Evolutionary conservation across 2,329 filamentous ascomycete genomes (phyloP).

Genomic region (Lachnum nothofagi): DNA sequence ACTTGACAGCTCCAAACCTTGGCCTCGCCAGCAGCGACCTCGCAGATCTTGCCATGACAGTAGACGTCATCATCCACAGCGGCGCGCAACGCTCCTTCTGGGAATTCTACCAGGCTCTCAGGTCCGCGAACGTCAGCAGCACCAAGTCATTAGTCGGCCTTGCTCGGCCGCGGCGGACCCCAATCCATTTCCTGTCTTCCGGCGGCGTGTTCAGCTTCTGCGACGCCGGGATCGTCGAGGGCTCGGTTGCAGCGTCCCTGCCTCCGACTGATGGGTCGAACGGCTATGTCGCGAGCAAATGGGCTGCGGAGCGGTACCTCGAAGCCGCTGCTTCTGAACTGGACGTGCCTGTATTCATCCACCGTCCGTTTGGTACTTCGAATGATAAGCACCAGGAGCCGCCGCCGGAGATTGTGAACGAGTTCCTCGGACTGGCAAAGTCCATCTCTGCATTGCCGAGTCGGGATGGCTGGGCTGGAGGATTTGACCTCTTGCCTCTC

Average conservation of each 20-base stretch:
- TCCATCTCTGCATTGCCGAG: background rate
- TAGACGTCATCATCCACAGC: constrained; percentile 48
- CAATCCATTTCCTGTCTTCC: constrained; percentile 37
- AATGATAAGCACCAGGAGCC: background rate
- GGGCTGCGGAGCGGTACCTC: constrained; percentile 33
- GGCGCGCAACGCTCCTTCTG: constrained; percentile 38
- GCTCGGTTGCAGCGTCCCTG: background rate
- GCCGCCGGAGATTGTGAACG: background rate
- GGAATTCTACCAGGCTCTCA: constrained; percentile 35
- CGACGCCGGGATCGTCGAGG: background rate
- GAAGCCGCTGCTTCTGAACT: constrained; percentile 20
- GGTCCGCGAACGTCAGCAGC: constrained; percentile 33
- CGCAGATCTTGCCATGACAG: constrained; percentile 27
- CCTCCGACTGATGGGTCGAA: constrained; percentile 27
- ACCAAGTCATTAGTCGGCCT: constrained; percentile 34
- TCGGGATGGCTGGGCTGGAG: background rate
- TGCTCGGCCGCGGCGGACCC: constrained; percentile 24
- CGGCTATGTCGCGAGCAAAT: constrained; percentile 34
- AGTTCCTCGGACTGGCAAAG: background rate
- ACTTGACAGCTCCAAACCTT: constrained; percentile 33
- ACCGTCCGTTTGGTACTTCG: constrained; percentile 18
- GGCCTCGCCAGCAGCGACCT: constrained; percentile 34
- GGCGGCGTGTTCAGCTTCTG: background rate
- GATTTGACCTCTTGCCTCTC: background rate
- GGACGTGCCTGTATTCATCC: constrained; percentile 28